A percentile compares a stretch with the other conserved stretches of the same genome.
These are phyloP conservation scores for Kodamaea sp. DNA, from an alignment of 1,139 yeast genomes.

Conservation along the genomic window DNA sequence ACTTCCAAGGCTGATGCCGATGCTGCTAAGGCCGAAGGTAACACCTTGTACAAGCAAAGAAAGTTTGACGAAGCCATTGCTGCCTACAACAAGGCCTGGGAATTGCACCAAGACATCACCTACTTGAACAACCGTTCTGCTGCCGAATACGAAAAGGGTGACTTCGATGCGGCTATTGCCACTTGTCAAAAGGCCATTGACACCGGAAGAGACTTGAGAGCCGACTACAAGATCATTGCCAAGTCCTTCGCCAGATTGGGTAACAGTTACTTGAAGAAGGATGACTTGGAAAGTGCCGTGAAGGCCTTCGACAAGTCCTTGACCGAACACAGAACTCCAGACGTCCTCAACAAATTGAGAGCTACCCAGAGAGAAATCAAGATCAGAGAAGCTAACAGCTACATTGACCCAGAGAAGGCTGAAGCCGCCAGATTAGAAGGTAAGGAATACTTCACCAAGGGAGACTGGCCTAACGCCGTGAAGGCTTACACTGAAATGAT, in stretches of 20 bases:
- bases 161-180: conserved; percentile 76
- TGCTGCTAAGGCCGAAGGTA: conserved; percentile 81
- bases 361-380: conserved; percentile 84
- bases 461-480: conserved; percentile 97
- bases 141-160: conserved; percentile 95
- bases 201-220: conserved; percentile 84
- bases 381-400: conserved; percentile 71
- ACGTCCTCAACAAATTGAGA: conserved; percentile 84
- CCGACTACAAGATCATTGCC: conserved; percentile 90
- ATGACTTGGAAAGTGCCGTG: conserved; percentile 71
- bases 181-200: conserved; percentile 86
- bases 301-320: conserved; percentile 84
- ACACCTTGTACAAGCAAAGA: conserved; percentile 79
- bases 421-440: conserved; percentile 95
- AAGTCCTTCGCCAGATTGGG: conserved; percentile 94
- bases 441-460: conserved; percentile 82
- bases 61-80: conserved; percentile 92
- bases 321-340: conserved; percentile 98
- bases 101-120: conserved; percentile 78
- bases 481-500: conserved; percentile 94
- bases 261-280: conserved; percentile 72
- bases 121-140: conserved; percentile 96
- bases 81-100: conserved; percentile 86
- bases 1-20: conserved; percentile 62
- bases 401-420: conserved; percentile 87